These are phyloP conservation scores for Laburnicola sp. DNA, from an alignment of 2,329 filamentous ascomycete species.

Conservation along the genomic window DNA sequence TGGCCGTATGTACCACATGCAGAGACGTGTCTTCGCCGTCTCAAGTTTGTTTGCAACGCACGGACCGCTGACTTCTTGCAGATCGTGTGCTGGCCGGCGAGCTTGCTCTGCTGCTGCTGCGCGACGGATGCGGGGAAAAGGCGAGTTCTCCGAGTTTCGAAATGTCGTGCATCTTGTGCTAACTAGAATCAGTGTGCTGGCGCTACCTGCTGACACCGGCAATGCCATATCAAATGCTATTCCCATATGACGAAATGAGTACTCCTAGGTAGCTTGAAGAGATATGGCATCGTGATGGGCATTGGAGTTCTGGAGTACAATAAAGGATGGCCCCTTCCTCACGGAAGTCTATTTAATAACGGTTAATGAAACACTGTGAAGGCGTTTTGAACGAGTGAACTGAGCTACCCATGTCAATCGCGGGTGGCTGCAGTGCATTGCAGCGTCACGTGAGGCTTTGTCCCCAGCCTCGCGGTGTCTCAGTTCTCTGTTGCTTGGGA, in stretches of 20 bases:
- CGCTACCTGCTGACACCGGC: constrained; percentile 56
- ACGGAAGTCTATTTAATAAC: not conserved
- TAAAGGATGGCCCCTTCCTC: not conserved
- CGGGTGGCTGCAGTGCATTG: constrained; percentile 9
- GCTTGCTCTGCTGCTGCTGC: constrained; percentile 61
- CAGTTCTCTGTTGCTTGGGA: not conserved
- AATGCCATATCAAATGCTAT: constrained; percentile 56
- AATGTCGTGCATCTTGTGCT: constrained; percentile 12
- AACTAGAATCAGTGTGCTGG: constrained; percentile 51
- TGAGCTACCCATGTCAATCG: not conserved
- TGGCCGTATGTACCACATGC: constrained; percentile 58
- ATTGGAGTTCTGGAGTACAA: too few relatives aligned
- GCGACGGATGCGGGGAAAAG: constrained; percentile 57
- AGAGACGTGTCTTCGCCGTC: not conserved
- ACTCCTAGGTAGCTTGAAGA: not conserved
- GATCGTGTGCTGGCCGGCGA: constrained; percentile 60
- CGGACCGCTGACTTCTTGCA: constrained; percentile 27
- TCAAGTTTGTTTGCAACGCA: not conserved
- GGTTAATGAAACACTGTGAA: not conserved
- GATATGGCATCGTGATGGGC: not conserved
- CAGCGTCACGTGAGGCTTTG: constrained; percentile 4
- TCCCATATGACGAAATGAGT: constrained; percentile 39
- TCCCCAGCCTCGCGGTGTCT: not conserved
- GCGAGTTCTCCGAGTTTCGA: constrained; percentile 41
- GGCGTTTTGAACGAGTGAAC: not conserved